A percentile compares a stretch with the other conserved stretches of the same genome.
Evolutionary conservation across 2,329 filamentous ascomycete species (phyloP).

Genomic region (Diaporthe sp.): DNA sequence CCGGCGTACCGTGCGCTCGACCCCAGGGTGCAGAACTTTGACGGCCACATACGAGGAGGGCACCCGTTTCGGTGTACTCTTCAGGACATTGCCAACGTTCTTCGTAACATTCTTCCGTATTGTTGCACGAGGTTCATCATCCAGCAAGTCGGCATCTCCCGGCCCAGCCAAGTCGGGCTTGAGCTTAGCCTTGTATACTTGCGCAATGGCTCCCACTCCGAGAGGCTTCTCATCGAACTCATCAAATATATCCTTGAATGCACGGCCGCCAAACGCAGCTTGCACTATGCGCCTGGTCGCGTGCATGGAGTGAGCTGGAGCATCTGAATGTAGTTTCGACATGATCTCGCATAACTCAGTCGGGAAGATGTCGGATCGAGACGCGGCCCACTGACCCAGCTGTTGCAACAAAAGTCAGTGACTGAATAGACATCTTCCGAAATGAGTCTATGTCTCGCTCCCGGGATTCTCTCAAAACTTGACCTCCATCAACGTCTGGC

Average conservation of each 20-base stretch:
- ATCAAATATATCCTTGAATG: slow-evolving; percentile 93
- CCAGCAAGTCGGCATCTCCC: slow-evolving; percentile 68
- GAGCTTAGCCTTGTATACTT: slow-evolving; percentile 96
- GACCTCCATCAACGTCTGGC: background rate
- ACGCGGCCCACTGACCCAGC: slow-evolving; percentile 98
- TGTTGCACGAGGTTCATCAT: slow-evolving; percentile 50
- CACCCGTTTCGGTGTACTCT: slow-evolving; percentile 86
- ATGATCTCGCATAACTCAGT: slow-evolving; percentile 91
- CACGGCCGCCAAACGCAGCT: slow-evolving; percentile 83
- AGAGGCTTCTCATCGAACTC: slow-evolving; percentile 93
- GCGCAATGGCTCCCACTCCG: slow-evolving; percentile 95
- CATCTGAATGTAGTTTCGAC: slow-evolving; percentile 95
- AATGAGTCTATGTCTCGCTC: background rate
- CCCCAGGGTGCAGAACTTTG: slow-evolving; percentile 93
- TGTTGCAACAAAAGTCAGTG: slow-evolving; percentile 51
- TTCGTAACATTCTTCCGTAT: slow-evolving; percentile 79
- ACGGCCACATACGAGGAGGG: slow-evolving; percentile 95
- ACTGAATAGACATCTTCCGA: background rate
- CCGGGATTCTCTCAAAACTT: background rate
- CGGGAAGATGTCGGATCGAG: slow-evolving; percentile 95
- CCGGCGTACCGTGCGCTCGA: slow-evolving; percentile 90
- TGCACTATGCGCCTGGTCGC: slow-evolving; percentile 85
- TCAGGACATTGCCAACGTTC: slow-evolving; percentile 88
- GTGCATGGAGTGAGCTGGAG: slow-evolving; percentile 88
- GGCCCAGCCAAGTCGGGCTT: slow-evolving; percentile 81